Percentiles rank a stretch among this genome's conserved stretches.
Conservation (phyloP, 1,284 basidiomycete genomes). For the Xerocomus minutiporus region DNA sequence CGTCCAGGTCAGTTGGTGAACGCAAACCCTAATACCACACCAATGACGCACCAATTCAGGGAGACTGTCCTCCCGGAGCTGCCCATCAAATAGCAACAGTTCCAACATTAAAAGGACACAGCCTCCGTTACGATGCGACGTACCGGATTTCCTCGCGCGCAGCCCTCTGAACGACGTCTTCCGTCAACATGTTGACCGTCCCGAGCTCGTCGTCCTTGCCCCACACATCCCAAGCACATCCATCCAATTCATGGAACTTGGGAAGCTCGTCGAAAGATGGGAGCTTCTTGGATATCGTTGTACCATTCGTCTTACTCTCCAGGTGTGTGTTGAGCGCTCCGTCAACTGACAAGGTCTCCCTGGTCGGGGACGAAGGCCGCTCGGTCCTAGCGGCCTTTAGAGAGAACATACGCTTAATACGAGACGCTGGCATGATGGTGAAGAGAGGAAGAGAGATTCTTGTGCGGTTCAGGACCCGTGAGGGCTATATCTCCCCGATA, state of each 20-base stretch:
- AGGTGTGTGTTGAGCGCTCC: not conserved
- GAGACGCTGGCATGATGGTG: constrained; percentile 19
- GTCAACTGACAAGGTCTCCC: not conserved
- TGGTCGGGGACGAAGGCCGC: not conserved
- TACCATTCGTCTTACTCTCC: not conserved
- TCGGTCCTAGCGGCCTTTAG: constrained; percentile 7
- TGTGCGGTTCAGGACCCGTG: not conserved
- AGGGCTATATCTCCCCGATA: constrained; percentile 7
- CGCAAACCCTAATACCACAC: not conserved
- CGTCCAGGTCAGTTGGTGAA: constrained; percentile 1
- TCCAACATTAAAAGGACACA: not conserved
- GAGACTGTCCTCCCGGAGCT: constrained; percentile 49
- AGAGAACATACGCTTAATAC: constrained; percentile 18
- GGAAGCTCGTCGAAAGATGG: constrained; percentile 64
- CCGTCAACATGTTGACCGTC: constrained; percentile 66
- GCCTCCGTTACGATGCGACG: constrained; percentile 16
- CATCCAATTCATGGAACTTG: constrained; percentile 49
- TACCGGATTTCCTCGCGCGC: constrained; percentile 64
- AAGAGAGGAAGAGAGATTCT: not conserved
- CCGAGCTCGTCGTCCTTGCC: constrained; percentile 66
- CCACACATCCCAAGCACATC: constrained; percentile 73
- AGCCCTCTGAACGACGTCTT: constrained; percentile 54
- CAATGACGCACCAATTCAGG: constrained; percentile 53
- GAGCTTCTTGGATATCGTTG: constrained; percentile 25
- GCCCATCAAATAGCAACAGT: not conserved